Percentiles rank a stretch among this genome's conserved stretches.
These are phyloP conservation scores for Daedalea quercina DNA, from an alignment of 768 basidiomycete genomes.

Conservation along the genomic window DNA sequence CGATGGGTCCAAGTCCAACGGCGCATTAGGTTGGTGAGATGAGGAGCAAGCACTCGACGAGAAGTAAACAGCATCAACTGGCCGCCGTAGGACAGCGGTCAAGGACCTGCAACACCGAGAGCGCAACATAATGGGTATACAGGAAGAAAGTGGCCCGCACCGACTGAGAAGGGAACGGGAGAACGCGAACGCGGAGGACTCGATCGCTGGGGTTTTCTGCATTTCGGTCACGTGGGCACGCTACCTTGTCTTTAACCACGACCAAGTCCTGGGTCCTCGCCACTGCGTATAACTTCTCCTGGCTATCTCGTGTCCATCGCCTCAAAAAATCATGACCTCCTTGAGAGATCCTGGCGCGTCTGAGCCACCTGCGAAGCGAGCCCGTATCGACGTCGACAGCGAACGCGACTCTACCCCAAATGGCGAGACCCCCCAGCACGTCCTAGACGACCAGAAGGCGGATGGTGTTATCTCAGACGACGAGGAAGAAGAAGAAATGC, in stretches of 20 bases:
- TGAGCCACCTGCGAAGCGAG: constrained; percentile 15
- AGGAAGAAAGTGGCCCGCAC: neutral
- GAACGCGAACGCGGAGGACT: neutral
- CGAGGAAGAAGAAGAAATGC: neutral
- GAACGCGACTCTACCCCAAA: neutral
- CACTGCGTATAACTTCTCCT: too few species aligned
- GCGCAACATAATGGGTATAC: constrained; percentile 15
- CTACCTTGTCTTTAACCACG: too few species aligned
- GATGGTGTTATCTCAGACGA: constrained; percentile 9
- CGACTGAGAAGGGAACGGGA: too few species aligned
- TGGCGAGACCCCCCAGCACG: neutral
- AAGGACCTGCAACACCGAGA: constrained; percentile 7
- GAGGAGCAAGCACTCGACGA: constrained; percentile 25
- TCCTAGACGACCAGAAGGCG: constrained; percentile 19
- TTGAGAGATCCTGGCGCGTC: neutral
- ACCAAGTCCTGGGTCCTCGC: too few species aligned
- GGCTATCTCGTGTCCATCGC: neutral
- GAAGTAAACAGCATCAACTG: constrained; percentile 14
- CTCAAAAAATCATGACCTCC: neutral
- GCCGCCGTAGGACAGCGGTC: constrained; percentile 3
- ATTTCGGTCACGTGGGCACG: neutral
- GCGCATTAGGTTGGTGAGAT: constrained; percentile 46
- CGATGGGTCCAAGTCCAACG: constrained; percentile 60
- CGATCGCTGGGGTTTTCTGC: neutral
- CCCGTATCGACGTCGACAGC: constrained; percentile 16